A percentile compares a stretch with the other conserved stretches of the same genome.
Evolutionary conservation across 106 monocot species (phyloP).

Genomic region (Cymbidium sinense): DNA sequence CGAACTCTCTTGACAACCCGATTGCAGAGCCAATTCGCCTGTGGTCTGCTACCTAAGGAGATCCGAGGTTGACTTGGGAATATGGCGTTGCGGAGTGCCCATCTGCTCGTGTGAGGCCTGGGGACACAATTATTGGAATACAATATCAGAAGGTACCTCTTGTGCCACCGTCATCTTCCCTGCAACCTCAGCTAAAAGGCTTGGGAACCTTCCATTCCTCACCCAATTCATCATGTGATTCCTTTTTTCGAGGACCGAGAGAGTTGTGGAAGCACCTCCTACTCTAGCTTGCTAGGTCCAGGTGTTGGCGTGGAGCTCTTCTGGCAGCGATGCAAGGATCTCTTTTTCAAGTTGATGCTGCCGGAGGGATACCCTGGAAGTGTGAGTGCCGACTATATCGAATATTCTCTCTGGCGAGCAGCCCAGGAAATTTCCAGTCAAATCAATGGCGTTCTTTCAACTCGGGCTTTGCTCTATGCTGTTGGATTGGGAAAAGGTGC

Average conservation of each 20-base stretch:
- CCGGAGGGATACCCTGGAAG: constrained; percentile 81
- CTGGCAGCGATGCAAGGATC: constrained; percentile 24
- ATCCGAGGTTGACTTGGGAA: too few relatives aligned
- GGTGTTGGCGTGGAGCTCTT: constrained; percentile 14
- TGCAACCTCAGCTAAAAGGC: not conserved
- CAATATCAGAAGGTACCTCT: not conserved
- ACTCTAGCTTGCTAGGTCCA: not conserved
- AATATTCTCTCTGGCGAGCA: constrained; percentile 90
- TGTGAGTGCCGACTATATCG: constrained; percentile 75
- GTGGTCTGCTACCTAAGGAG: too few relatives aligned
- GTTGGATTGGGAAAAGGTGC: constrained; percentile 96
- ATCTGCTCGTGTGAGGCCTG: not conserved
- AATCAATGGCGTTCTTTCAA: constrained; percentile 35
- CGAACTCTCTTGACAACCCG: too few relatives aligned
- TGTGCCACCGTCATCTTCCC: not conserved
- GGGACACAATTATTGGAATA: not conserved
- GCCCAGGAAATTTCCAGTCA: constrained; percentile 90
- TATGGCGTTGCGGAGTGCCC: not conserved
- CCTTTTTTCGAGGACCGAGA: constrained; percentile 16
- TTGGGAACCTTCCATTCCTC: not conserved
- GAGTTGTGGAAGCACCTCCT: not conserved
- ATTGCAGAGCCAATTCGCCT: too few relatives aligned
- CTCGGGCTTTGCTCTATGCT: constrained; percentile 87
- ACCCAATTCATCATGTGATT: constrained; percentile 21
- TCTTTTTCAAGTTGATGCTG: constrained; percentile 46